Conservation (phyloP, 495 filamentous ascomycete genomes). For the Xeromyces bisporus region DNA sequence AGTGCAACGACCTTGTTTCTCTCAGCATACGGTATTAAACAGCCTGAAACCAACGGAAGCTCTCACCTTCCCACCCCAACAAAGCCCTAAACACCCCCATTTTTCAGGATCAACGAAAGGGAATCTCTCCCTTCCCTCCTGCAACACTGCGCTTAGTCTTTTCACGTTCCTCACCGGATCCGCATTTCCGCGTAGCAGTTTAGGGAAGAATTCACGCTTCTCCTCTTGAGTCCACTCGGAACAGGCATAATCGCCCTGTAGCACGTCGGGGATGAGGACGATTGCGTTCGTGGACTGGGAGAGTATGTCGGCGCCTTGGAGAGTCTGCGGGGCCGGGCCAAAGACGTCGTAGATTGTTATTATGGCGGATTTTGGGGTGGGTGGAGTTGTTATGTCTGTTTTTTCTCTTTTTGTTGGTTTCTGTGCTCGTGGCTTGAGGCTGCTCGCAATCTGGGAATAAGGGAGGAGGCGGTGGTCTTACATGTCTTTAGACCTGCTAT, state of each 20-base stretch:
- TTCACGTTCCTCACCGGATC: constrained; percentile 10
- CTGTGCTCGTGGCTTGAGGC: neutral
- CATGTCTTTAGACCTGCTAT: constrained; percentile 54
- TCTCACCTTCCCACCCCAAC: constrained; percentile 36
- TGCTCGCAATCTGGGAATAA: neutral
- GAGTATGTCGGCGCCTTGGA: constrained; percentile 39
- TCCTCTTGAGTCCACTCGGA: constrained; percentile 23
- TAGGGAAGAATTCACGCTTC: constrained; percentile 17
- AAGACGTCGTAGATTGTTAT: constrained; percentile 40
- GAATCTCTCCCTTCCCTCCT: constrained; percentile 12
- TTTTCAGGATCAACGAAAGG: constrained; percentile 11
- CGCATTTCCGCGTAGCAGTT: constrained; percentile 14
- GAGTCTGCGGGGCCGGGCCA: constrained; percentile 31
- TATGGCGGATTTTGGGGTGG: constrained; percentile 19
- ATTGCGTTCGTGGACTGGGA: constrained; percentile 19
- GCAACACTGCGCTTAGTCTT: constrained; percentile 9
- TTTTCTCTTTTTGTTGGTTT: too few relatives aligned
- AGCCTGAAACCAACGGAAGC: neutral
- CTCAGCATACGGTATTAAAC: neutral
- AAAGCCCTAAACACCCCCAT: constrained; percentile 30
- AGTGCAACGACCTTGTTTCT: constrained; percentile 31
- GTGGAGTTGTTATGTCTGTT: constrained; percentile 28
- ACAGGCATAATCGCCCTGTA: constrained; percentile 18
- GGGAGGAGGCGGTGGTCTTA: constrained; percentile 13
- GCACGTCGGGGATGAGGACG: constrained; percentile 32